Percentiles rank a stretch among this genome's conserved stretches.
These are phyloP conservation scores for Mycena capillaripes DNA, from an alignment of 768 basidiomycete species.

Conservation along the genomic window DNA sequence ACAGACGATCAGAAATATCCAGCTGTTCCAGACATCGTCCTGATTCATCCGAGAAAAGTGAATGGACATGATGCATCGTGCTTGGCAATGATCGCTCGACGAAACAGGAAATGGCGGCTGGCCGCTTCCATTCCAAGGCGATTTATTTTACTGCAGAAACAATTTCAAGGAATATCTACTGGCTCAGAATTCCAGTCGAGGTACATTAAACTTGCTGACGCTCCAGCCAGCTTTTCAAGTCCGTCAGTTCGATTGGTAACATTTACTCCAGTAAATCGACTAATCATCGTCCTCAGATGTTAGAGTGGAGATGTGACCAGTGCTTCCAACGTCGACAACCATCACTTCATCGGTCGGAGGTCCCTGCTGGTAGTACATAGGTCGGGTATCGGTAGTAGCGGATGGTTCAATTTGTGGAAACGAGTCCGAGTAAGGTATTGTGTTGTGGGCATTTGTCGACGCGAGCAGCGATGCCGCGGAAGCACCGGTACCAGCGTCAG, in stretches of 20 bases:
- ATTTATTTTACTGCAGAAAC: conserved; percentile 6
- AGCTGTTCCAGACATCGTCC: background rate
- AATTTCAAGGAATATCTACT: conserved; percentile 10
- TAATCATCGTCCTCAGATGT: conserved; percentile 9
- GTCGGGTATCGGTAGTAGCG: background rate
- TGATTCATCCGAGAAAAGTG: background rate
- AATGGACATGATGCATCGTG: background rate
- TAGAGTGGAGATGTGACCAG: background rate
- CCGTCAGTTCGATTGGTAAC: conserved; percentile 8
- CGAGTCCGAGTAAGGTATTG: background rate
- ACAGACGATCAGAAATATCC: background rate
- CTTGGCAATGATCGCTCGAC: conserved; percentile 3
- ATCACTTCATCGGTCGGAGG: conserved; percentile 4
- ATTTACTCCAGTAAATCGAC: too few relatives aligned
- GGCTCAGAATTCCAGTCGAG: background rate
- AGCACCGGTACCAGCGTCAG: background rate
- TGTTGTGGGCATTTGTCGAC: background rate
- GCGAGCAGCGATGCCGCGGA: background rate
- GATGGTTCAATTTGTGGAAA: background rate
- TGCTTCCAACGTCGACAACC: conserved; percentile 1
- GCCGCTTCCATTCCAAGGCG: background rate
- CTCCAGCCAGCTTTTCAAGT: too few relatives aligned
- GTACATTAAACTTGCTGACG: too few relatives aligned
- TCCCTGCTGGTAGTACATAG: background rate
- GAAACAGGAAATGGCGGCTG: conserved; percentile 5